Evolutionary conservation across 257 asterid species (phyloP).

Genomic region (Solanum virginianum): DNA sequence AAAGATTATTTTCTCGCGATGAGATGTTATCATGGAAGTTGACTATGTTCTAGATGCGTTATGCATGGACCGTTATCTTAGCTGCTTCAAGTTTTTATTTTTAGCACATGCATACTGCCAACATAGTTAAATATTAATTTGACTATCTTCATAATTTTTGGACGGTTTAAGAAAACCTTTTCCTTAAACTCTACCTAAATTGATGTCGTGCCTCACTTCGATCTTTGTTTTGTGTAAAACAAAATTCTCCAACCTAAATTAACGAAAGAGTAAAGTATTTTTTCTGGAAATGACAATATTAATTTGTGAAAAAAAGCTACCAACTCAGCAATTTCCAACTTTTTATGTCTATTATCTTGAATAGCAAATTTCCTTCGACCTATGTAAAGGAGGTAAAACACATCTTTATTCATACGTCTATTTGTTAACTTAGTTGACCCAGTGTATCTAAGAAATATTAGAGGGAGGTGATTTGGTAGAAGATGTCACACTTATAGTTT

Average conservation of each 20-base stretch:
- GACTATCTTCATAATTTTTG: neutral
- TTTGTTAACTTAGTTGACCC: neutral
- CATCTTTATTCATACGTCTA: neutral
- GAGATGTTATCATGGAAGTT: neutral
- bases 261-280: neutral
- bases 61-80: constrained; percentile 8
- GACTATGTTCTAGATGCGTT: neutral
- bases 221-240: neutral
- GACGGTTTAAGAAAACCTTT: neutral
- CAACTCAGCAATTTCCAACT: neutral
- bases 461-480: neutral
- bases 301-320: neutral
- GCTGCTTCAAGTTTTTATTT: neutral
- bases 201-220: neutral
- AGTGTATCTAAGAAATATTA: neutral
- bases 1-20: neutral
- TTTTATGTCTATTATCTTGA: neutral
- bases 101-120: neutral
- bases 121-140: neutral
- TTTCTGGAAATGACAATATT: neutral
- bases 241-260: neutral
- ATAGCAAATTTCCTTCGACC: neutral
- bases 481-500: neutral
- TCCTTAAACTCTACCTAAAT: neutral
- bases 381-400: neutral